Percentiles rank a stretch among this genome's conserved stretches.
Conservation (phyloP, 2,329 filamentous ascomycete species). For the Plectosphaerella cucumerina region DNA sequence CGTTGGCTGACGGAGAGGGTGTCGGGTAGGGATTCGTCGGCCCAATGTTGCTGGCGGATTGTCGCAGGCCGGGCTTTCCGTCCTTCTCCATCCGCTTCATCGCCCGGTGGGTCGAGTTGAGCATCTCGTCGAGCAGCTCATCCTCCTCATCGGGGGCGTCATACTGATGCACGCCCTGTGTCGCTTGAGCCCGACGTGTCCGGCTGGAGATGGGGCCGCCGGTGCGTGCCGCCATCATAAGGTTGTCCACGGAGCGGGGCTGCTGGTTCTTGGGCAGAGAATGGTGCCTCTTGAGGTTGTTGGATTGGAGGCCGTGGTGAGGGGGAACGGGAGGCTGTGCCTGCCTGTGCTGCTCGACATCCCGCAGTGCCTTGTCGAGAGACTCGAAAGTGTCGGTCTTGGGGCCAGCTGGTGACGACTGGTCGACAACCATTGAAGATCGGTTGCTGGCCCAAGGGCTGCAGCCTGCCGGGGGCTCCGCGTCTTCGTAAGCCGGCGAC, state of each 20-base stretch:
- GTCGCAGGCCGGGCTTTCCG: slow-evolving; percentile 47
- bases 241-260: slow-evolving; percentile 60
- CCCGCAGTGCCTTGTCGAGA: slow-evolving; percentile 53
- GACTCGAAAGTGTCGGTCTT: slow-evolving; percentile 53
- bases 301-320: slow-evolving; percentile 46
- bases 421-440: slow-evolving; percentile 77
- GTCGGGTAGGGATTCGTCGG: slow-evolving; percentile 61
- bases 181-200: slow-evolving; percentile 72
- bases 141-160: slow-evolving; percentile 96
- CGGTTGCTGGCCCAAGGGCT: slow-evolving; percentile 84
- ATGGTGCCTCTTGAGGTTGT: slow-evolving; percentile 60
- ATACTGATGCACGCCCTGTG: slow-evolving; percentile 75
- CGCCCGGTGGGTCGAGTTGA: slow-evolving; percentile 71
- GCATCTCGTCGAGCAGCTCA: slow-evolving; percentile 85
- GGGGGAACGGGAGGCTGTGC: slow-evolving; percentile 46
- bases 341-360: slow-evolving; percentile 47
- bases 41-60: slow-evolving; percentile 61
- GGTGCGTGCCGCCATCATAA: slow-evolving; percentile 49
- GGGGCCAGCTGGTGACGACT: slow-evolving; percentile 41
- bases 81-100: slow-evolving; percentile 65
- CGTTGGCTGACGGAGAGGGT: slow-evolving; percentile 75
- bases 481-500: slow-evolving; percentile 76
- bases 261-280: slow-evolving; percentile 57
- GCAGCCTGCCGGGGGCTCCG: slow-evolving; percentile 90
- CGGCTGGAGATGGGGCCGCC: slow-evolving; percentile 68